Evolutionary conservation across 495 filamentous ascomycete genomes (phyloP), one percentile per base, ranked within the genome.

Genomic region (Daldinia caldariorum): DNA sequence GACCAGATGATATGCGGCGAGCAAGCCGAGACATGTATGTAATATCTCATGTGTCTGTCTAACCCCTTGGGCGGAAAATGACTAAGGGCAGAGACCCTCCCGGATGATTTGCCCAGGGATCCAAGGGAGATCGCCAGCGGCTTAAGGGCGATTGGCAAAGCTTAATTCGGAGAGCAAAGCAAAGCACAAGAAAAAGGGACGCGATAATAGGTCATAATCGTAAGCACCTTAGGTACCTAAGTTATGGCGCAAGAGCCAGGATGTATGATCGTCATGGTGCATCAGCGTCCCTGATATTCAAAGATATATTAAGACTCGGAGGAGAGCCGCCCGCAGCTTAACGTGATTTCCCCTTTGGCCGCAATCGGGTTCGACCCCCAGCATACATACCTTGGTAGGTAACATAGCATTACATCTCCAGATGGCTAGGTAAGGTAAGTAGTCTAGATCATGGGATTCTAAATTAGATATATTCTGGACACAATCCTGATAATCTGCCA

Each of bases 281-380:
- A 68, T 72, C 55, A 58, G 47, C 13, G 64, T 68, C 61, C 69
- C 61, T 65, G 64, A 64, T 68, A 72, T 68, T 67, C 56, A 50
- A 50, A 50, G 10, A 62, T 70, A 72, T 35, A 72, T 72, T 72
- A 72, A 67, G 49, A 43, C 35, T 54, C 69, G 69, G 69, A 72
- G 56, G 60, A 61, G 41, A 50, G 49, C 43, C 64, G 50, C 64
- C 69, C 69, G 69, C 57, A 58, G 61, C 60, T 64, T n/a, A 67
- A 63, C 49, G 31, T 22, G 69, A 59, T 22, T 54, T 50, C 63
- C 41, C 41, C 59, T 58, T 68, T 20, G 4, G 8, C 50, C 59
- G 43, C 16, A 22, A 47, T 47, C 18, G 43, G 43, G 43, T 47
- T 13, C 16, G 9, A 47, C 43, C 43, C 9, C 34, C 6, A 35